Conservation (phyloP, 768 basidiomycete species). For the Goffeauzyma gilvescens region DNA sequence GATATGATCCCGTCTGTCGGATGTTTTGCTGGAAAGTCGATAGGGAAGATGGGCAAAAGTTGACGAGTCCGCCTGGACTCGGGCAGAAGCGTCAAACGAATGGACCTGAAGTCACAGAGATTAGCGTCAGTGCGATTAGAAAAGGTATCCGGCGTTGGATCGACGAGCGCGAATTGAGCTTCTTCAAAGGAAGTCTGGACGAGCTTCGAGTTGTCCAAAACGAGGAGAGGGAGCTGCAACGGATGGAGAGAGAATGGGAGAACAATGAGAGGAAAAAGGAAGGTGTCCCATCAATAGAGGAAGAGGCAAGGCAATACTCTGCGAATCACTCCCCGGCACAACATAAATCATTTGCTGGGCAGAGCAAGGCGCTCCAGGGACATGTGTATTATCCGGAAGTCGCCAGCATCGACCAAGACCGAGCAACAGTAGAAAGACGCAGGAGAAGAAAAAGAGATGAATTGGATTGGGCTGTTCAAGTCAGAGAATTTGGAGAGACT, state of each 20-base stretch:
- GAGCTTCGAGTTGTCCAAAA: not conserved
- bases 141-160: constrained; percentile 4
- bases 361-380: no score
- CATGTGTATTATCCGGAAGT: no score
- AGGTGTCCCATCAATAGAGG: no score
- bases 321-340: no score
- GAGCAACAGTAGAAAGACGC: no score
- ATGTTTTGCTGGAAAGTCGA: constrained; percentile 2
- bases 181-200: constrained; percentile 2
- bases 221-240: not conserved
- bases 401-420: no score
- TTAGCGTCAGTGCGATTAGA: not conserved
- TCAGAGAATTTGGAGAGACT: not conserved
- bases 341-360: no score
- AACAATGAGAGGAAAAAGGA: constrained; percentile 4
- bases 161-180: not conserved
- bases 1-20: constrained; percentile 3
- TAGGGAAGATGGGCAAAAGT: not conserved
- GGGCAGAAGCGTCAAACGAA: not conserved
- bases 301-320: no score
- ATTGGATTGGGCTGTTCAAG: no score
- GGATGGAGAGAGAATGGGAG: constrained; percentile 1
- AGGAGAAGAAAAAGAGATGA: no score
- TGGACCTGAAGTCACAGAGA: not conserved
- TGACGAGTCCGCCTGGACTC: no score